These are phyloP conservation scores for Fusarium pseudonygamai DNA, from an alignment of 2,329 filamentous ascomycete species.

Conservation along the genomic window DNA sequence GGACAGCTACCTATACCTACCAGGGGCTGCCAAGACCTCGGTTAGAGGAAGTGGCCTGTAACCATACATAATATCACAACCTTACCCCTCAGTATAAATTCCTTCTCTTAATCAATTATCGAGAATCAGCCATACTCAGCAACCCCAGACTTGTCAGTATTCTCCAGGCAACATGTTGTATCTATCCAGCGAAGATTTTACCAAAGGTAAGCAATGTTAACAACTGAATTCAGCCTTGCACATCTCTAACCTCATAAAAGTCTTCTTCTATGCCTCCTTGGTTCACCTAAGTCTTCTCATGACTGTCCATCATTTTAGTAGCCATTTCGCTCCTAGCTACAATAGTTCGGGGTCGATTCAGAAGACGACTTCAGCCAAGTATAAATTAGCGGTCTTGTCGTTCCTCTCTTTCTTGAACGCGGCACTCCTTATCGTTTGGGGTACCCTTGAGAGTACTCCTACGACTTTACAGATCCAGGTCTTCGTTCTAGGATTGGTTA, in stretches of 20 bases:
- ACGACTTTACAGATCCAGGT: neutral
- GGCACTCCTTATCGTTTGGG: neutral
- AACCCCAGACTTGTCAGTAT: accelerated
- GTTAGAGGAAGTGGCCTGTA: no score
- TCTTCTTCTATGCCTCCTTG: neutral
- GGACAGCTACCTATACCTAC: no score
- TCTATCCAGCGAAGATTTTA: neutral
- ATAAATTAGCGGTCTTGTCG: neutral
- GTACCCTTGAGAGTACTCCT: neutral
- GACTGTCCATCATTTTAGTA: neutral
- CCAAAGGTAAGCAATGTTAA: neutral
- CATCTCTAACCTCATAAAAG: neutral
- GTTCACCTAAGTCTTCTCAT: neutral
- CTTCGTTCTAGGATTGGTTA: neutral
- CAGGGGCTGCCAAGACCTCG: no score
- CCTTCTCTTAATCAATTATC: neutral
- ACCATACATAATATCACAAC: no score
- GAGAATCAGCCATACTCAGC: neutral
- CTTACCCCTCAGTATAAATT: neutral
- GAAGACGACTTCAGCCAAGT: neutral
- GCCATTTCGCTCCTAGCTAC: neutral
- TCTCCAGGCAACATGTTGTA: neutral
- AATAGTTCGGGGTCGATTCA: neutral
- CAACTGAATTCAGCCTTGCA: no score
- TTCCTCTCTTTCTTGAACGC: neutral